Conservation (phyloP, 148 eudicot species). For the Suaeda aralocaspica region DNA sequence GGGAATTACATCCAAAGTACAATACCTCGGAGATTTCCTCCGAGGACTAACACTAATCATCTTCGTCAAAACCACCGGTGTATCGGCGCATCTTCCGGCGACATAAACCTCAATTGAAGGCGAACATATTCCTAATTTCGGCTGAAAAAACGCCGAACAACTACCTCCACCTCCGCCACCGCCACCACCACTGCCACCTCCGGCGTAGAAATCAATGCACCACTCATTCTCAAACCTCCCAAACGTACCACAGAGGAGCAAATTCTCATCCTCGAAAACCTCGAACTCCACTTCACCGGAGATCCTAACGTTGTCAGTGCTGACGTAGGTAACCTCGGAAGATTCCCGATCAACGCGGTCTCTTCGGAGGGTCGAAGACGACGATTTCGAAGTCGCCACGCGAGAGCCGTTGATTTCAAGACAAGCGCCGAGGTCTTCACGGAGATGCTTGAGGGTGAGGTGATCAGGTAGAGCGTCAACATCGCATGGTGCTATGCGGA, state of each 20-base stretch:
- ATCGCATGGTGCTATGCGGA: conserved; percentile 61
- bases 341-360: conserved; percentile 59
- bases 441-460: conserved; percentile 55
- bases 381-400: conserved; percentile 44
- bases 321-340: conserved; percentile 71
- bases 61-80: conserved; percentile 79
- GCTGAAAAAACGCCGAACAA: conserved; percentile 51
- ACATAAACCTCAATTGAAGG: conserved; percentile 83
- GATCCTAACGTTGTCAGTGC: conserved; percentile 62
- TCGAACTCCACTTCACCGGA: conserved; percentile 69
- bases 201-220: conserved; percentile 65
- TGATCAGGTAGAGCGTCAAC: conserved; percentile 46
- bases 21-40: conserved; percentile 38
- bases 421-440: conserved; percentile 50
- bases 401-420: conserved; percentile 62
- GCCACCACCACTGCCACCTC: conserved; percentile 36
- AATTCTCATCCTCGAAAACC: conserved; percentile 52
- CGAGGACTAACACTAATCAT: conserved; percentile 59
- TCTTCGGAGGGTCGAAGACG: conserved; percentile 44
- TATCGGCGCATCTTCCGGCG: conserved; percentile 71
- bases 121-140: conserved; percentile 49
- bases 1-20: conserved; percentile 57
- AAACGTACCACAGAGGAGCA: conserved; percentile 70
- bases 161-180: conserved; percentile 36
- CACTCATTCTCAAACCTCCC: conserved; percentile 55